Percentiles rank a stretch among this genome's conserved stretches.
Evolutionary conservation across 192 early-diverging fungal genomes (phyloP).

Genomic region (Coemansia guatemalensis): DNA sequence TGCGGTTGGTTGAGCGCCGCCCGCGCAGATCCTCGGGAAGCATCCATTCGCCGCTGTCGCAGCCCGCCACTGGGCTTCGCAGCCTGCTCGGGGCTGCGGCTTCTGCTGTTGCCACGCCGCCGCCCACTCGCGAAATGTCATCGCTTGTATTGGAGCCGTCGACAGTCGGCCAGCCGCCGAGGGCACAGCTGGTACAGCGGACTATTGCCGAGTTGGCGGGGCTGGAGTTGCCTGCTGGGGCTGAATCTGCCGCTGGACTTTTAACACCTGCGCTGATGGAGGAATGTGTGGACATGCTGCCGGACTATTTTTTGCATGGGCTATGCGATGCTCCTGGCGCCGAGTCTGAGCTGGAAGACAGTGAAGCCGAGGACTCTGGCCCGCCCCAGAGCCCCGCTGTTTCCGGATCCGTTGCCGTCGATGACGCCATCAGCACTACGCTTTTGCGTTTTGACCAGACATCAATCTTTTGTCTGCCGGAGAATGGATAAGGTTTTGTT

Average conservation of each 20-base stretch:
- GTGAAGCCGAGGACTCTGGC: conserved; percentile 7
- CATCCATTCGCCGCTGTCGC: conserved; percentile 2
- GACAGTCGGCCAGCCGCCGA: not conserved
- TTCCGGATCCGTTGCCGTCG: not conserved
- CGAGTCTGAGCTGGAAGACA: conserved; percentile 41
- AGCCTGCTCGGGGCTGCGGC: not conserved
- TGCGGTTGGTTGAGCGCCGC: conserved; percentile 16
- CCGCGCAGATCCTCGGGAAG: not conserved
- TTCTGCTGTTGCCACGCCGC: conserved; percentile 11
- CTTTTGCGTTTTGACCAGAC: conserved; percentile 20
- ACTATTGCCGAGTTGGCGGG: conserved; percentile 13
- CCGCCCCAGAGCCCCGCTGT: not conserved
- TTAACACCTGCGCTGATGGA: conserved; percentile 23
- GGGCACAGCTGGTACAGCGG: not conserved
- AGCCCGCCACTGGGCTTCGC: conserved; percentile 4
- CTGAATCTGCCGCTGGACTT: not conserved
- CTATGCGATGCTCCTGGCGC: not conserved
- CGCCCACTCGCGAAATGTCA: conserved; percentile 32
- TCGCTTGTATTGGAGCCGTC: not conserved
- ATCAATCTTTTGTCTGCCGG: conserved; percentile 15
- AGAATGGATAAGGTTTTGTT: not conserved
- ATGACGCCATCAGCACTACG: not conserved
- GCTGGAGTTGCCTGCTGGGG: not conserved
- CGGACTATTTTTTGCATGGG: conserved; percentile 9
- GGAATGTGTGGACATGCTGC: conserved; percentile 13